phyloP scores from a whole-genome alignment of 1,284 basidiomycete genomes.

The Golubevia sp. region DNA sequence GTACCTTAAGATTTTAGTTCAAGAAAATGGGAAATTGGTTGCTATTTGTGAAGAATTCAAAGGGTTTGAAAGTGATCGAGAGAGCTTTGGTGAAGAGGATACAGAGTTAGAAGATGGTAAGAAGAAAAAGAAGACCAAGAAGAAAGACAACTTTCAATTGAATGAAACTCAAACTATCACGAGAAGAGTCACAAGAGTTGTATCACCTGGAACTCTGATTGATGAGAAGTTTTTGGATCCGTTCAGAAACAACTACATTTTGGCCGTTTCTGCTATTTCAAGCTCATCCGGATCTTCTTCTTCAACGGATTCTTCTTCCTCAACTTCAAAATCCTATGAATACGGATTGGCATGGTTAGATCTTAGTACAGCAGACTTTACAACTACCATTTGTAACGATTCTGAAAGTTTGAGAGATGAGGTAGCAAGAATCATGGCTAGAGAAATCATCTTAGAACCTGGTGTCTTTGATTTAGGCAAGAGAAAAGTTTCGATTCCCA shows the following conservation, averaged over 20 bases:
- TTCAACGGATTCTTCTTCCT: neutral
- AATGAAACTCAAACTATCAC: slow-evolving; percentile 20
- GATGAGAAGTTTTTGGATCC: slow-evolving; percentile 58
- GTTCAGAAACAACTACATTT: slow-evolving; percentile 51
- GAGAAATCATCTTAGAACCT: slow-evolving; percentile 39
- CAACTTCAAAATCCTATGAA: neutral
- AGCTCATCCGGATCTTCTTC: neutral
- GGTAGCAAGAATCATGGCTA: slow-evolving; percentile 40
- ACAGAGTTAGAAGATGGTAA: neutral
- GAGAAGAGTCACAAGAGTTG: slow-evolving; percentile 46
- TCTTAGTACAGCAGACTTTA: slow-evolving; percentile 55
- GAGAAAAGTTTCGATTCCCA: neutral
- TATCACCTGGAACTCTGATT: slow-evolving; percentile 52
- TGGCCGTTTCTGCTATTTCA: slow-evolving; percentile 14
- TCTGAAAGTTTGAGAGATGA: slow-evolving; percentile 40
- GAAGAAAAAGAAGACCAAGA: slow-evolving; percentile 1
- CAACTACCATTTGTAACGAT: slow-evolving; percentile 32
- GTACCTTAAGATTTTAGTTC: slow-evolving; percentile 52
- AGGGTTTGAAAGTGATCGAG: neutral
- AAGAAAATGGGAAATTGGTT: slow-evolving; percentile 44
- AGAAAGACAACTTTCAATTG: neutral
- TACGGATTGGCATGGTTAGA: slow-evolving; percentile 57
- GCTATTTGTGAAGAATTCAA: slow-evolving; percentile 55
- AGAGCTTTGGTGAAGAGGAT: no score
- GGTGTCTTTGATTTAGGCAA: slow-evolving; percentile 6